phyloP scores from a whole-genome alignment of 176 grass and related monocot species.

The Carex kokanica region DNA sequence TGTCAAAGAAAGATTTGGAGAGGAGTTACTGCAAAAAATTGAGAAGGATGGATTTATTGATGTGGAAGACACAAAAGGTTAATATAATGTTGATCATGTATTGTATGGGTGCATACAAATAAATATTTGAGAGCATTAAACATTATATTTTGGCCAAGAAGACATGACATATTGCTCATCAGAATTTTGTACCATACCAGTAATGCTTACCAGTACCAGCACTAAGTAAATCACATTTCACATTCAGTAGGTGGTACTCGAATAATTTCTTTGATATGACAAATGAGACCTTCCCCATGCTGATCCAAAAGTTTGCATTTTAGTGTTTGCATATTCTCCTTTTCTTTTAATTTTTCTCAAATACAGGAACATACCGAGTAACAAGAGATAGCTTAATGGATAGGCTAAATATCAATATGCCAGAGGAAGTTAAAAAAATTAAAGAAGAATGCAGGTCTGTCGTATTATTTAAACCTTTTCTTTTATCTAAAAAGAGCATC shows the following conservation, averaged over 20 bases:
- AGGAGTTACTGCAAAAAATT: slow-evolving; percentile 59
- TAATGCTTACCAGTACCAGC: not conserved
- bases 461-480: not conserved
- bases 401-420: slow-evolving; percentile 72
- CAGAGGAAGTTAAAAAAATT: slow-evolving; percentile 51
- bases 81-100: not conserved
- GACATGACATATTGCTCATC: not conserved
- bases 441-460: slow-evolving; percentile 72
- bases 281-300: not conserved
- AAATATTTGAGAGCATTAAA: not conserved
- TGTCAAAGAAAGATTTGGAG: slow-evolving; percentile 68
- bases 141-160: not conserved
- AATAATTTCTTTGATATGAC: not conserved
- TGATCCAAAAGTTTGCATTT: not conserved
- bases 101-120: not conserved
- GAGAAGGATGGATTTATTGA: slow-evolving; percentile 81
- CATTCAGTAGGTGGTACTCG: not conserved
- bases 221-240: not conserved
- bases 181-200: not conserved
- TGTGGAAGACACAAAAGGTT: slow-evolving; percentile 53
- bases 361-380: slow-evolving; percentile 55
- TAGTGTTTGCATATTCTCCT: slow-evolving; percentile 1
- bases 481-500: not conserved
- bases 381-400: slow-evolving; percentile 79
- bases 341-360: not conserved